Conservation (phyloP, 2,329 filamentous ascomycete genomes). For the Paraphaeosphaeria minitans region DNA sequence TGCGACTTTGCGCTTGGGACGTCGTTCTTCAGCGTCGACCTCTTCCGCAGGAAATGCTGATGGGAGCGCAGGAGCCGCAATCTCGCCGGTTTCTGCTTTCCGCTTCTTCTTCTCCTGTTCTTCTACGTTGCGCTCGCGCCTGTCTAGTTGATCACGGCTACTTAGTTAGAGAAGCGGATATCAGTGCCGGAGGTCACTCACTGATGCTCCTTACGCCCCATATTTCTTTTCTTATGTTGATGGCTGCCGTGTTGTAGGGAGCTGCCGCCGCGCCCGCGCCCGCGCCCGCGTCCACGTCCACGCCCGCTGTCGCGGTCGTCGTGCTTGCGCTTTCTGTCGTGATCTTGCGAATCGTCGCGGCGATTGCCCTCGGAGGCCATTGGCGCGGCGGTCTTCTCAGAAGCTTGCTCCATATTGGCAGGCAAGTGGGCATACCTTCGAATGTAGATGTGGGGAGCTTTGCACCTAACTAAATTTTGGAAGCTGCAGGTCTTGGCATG, state of each 20-base stretch:
- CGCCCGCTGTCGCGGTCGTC: conserved; percentile 27
- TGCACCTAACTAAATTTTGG: conserved; percentile 23
- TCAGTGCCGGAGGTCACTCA: conserved; percentile 47
- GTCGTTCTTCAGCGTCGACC: conserved; percentile 82
- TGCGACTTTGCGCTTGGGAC: conserved; percentile 94
- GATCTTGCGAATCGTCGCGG: conserved; percentile 23
- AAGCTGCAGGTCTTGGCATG: conserved; percentile 26
- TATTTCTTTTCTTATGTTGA: conserved; percentile 66
- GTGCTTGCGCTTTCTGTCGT: conserved; percentile 36
- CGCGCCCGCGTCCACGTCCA: conserved; percentile 33
- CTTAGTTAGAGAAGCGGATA: conserved; percentile 47
- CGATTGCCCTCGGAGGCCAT: conserved; percentile 31
- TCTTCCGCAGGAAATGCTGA: conserved; percentile 74
- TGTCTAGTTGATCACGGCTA: conserved; percentile 54
- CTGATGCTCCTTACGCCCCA: conserved; percentile 70
- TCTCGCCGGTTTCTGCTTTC: conserved; percentile 42
- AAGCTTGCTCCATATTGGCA: conserved; percentile 29
- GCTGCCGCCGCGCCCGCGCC: conserved; percentile 38
- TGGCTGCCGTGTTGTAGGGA: conserved; percentile 45
- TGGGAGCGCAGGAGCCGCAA: conserved; percentile 57
- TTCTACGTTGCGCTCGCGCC: conserved; percentile 51
- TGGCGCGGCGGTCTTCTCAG: conserved; percentile 24
- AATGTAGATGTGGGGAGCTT: conserved; percentile 1
- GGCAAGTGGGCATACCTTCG: conserved; percentile 18
- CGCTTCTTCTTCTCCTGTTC: conserved; percentile 48